phyloP scores from a whole-genome alignment of 169 alveolate species.

The Cryptosporidium andersoni region DNA sequence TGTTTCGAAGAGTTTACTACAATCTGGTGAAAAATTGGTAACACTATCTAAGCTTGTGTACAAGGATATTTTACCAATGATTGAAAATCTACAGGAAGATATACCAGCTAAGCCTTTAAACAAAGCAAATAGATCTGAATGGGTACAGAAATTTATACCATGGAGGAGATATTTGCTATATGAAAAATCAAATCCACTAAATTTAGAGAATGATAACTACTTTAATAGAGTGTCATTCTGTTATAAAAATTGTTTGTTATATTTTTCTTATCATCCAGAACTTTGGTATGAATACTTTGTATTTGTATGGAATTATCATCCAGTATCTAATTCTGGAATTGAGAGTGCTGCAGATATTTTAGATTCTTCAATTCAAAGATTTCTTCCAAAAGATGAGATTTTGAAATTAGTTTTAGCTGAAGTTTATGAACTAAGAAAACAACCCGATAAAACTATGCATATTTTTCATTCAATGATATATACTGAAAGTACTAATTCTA shows the following conservation, averaged over 20 bases:
- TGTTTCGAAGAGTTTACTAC: conserved; percentile 41
- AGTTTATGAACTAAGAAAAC: conserved; percentile 55
- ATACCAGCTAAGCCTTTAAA: conserved; percentile 63
- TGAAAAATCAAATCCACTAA: conserved; percentile 49
- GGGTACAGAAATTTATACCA: conserved; percentile 45
- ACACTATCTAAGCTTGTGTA: conserved; percentile 38
- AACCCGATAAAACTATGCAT: conserved; percentile 34
- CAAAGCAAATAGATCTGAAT: conserved; percentile 21
- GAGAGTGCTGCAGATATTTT: conserved; percentile 49
- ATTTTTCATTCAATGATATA: conserved; percentile 48
- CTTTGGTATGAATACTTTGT: conserved; percentile 66
- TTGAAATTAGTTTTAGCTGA: conserved; percentile 57
- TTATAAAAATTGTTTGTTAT: conserved; percentile 51
- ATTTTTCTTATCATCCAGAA: conserved; percentile 64
- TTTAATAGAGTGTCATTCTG: conserved; percentile 59
- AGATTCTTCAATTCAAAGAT: conserved; percentile 56
- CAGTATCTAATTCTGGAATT: conserved; percentile 35
- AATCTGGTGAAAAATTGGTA: conserved; percentile 63
- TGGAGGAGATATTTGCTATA: conserved; percentile 48
- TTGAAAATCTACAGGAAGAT: conserved; percentile 28
- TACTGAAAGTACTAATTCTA: conserved; percentile 33
- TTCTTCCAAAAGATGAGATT: conserved; percentile 62
- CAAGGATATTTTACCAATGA: conserved; percentile 23
- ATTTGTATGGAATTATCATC: conserved; percentile 69
- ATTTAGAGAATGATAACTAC: conserved; percentile 23